Conservation (phyloP, 192 early-diverging fungal genomes). For the Backusella psychrophila region DNA sequence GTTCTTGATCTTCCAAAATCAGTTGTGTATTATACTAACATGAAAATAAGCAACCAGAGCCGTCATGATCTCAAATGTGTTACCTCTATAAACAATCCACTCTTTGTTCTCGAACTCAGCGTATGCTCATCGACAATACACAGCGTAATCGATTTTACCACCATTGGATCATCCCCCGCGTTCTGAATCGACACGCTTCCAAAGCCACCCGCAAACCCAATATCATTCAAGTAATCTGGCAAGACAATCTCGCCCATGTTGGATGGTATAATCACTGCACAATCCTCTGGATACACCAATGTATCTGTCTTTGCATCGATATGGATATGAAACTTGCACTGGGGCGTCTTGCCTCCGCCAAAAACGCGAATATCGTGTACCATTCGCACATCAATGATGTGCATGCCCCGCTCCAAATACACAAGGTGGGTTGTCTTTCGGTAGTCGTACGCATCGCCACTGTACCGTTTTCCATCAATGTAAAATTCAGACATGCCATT, state of each 20-base stretch:
- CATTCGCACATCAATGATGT: conserved; percentile 54
- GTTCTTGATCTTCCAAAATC: neutral
- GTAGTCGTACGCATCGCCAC: conserved; percentile 68
- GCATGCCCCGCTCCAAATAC: conserved; percentile 45
- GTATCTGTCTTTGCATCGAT: neutral
- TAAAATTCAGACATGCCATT: conserved; percentile 62
- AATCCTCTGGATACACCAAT: too few species aligned
- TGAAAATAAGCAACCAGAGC: neutral
- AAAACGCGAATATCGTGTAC: conserved; percentile 69
- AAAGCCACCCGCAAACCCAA: conserved; percentile 17
- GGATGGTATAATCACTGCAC: neutral
- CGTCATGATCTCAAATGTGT: neutral
- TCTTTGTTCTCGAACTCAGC: neutral
- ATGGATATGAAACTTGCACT: conserved; percentile 29
- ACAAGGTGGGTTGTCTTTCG: conserved; percentile 41
- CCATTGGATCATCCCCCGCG: conserved; percentile 26
- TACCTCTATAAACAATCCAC: conserved; percentile 1
- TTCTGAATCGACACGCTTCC: conserved; percentile 29
- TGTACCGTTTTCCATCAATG: conserved; percentile 53
- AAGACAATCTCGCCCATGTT: neutral
- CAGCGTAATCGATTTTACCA: conserved; percentile 35
- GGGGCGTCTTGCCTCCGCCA: conserved; percentile 37
- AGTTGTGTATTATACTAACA: neutral
- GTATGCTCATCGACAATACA: conserved; percentile 2
- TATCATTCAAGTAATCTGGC: conserved; percentile 13